Conservation (phyloP, 306 rosid genomes). For the Cyamopsis tetragonoloba region DNA sequence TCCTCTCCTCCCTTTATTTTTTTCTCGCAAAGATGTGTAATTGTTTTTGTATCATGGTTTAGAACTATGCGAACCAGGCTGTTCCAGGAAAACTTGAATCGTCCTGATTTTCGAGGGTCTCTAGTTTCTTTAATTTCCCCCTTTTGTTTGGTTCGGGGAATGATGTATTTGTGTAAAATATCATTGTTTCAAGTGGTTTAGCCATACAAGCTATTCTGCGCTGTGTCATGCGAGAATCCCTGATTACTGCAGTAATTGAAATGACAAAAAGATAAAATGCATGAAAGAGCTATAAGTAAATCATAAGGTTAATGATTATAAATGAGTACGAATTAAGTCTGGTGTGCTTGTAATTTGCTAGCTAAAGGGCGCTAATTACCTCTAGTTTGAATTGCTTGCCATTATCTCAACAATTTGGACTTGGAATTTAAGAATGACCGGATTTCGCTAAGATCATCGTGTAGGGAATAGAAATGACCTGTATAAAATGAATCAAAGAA, state of each 20-base stretch:
- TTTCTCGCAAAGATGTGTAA: constrained; percentile 22
- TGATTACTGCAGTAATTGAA: background rate
- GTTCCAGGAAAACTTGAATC: constrained; percentile 22
- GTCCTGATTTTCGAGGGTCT: constrained; percentile 20
- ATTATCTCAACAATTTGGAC: too few species aligned
- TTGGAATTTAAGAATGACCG: too few species aligned
- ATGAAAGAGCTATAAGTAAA: background rate
- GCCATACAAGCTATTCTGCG: constrained; percentile 5
- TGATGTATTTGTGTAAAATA: constrained; percentile 18
- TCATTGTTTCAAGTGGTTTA: constrained; percentile 24
- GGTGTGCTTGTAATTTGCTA: too few species aligned
- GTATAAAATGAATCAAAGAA: too few species aligned
- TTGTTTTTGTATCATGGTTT: constrained; percentile 25
- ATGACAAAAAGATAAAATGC: background rate
- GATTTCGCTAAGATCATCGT: too few species aligned
- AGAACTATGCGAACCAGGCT: constrained; percentile 24
- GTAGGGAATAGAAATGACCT: too few species aligned
- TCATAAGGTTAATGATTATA: too few species aligned
- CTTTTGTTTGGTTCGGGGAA: constrained; percentile 22
- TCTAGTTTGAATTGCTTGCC: too few species aligned
- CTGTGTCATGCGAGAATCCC: background rate
- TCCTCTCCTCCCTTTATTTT: background rate
- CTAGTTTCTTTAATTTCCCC: background rate
- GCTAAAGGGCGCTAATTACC: too few species aligned
- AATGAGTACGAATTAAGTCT: too few species aligned